Conservation (phyloP, 129 eudicot genomes). For the Chrysanthemum lavandulifolium region DNA sequence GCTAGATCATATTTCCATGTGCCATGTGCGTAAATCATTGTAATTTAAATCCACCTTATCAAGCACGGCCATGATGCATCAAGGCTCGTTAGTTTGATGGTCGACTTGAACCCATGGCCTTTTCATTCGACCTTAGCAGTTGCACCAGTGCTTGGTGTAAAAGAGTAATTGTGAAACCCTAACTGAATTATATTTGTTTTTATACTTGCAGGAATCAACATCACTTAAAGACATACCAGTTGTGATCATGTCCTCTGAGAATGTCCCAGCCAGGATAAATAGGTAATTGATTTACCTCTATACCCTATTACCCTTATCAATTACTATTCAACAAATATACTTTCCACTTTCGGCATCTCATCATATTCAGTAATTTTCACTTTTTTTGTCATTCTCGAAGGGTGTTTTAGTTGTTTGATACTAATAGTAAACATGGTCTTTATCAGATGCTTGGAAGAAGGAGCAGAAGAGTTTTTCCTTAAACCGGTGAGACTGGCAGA, state of each 20-base stretch:
- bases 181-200: background rate
- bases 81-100: background rate
- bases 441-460: constrained; percentile 72
- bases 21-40: background rate
- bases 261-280: constrained; percentile 70
- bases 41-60: constrained; percentile 6
- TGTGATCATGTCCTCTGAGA: constrained; percentile 87
- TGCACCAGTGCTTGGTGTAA: constrained; percentile 1
- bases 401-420: constrained; percentile 16
- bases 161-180: background rate
- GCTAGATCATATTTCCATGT: constrained; percentile 6
- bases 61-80: background rate
- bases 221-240: constrained; percentile 81
- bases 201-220: constrained; percentile 55
- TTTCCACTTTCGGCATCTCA: background rate
- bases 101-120: background rate
- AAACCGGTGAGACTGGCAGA: constrained; percentile 71
- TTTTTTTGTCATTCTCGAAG: background rate
- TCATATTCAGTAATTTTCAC: background rate
- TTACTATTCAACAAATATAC: background rate
- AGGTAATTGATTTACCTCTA: constrained; percentile 28
- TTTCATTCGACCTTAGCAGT: background rate
- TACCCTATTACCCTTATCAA: constrained; percentile 3
- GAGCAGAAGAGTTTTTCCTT: constrained; percentile 77
- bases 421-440: background rate